Percentiles rank a stretch among this genome's conserved stretches.
phyloP scores from a whole-genome alignment of 2,329 filamentous ascomycete species.

The Trichoderma gracile region DNA sequence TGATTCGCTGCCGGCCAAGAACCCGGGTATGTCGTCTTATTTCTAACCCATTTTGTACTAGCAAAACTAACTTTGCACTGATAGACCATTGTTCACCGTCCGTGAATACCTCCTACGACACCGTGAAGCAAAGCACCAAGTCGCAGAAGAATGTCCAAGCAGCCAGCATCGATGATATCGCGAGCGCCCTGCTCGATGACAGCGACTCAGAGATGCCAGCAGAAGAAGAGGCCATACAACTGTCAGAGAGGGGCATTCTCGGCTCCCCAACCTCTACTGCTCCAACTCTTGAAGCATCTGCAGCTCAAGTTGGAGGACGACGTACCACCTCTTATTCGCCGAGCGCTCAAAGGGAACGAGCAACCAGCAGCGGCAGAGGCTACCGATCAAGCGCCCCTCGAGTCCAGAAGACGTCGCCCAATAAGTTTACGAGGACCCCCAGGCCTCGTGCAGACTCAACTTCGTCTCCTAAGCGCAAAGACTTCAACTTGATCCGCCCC shows the following conservation, averaged over 20 bases:
- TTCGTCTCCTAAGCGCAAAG: slow-evolving; percentile 27
- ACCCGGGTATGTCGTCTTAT: slow-evolving; percentile 28
- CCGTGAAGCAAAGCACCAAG: slow-evolving; percentile 25
- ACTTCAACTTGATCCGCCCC: slow-evolving; percentile 27
- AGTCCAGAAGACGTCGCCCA: slow-evolving; percentile 27
- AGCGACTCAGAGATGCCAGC: slow-evolving; percentile 26
- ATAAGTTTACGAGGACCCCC: background rate
- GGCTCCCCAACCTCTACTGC: background rate
- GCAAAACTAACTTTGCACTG: background rate
- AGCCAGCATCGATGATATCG: slow-evolving; percentile 34
- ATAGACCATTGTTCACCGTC: slow-evolving; percentile 11
- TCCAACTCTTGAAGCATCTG: background rate
- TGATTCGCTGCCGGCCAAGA: slow-evolving; percentile 27
- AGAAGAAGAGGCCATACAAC: slow-evolving; percentile 11
- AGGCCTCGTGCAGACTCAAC: slow-evolving; percentile 22
- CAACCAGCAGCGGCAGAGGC: background rate
- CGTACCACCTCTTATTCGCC: background rate
- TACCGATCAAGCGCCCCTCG: slow-evolving; percentile 19
- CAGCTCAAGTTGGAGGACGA: background rate
- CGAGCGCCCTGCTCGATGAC: slow-evolving; percentile 37
- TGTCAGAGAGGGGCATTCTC: background rate
- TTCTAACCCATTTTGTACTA: background rate
- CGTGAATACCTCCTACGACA: slow-evolving; percentile 24
- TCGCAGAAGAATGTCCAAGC: slow-evolving; percentile 17
- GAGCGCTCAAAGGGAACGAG: background rate